Evolutionary conservation across 768 basidiomycete species (phyloP), one percentile per base, ranked within the genome.

Genomic region (Xerocomus spinulosus): DNA sequence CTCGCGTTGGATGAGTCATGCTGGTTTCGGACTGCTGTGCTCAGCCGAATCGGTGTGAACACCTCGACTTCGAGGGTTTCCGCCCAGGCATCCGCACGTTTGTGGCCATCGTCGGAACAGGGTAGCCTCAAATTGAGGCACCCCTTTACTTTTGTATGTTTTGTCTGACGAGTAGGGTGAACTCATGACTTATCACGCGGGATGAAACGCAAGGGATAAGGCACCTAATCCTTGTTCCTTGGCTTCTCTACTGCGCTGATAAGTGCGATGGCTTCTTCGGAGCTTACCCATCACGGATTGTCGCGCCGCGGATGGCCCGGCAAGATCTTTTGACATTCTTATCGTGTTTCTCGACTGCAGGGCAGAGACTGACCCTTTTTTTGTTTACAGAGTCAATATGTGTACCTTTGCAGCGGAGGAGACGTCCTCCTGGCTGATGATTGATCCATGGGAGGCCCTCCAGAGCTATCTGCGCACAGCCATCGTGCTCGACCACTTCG

Each of bases 401-500:
- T 92, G 90, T 70, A 85, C 79, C 43, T 77, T 93, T 29, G 95
- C 91, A 10, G 83, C 92, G 28, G 87, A 93, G 64, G 83, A 94
- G 62, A 92, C 94, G 3, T 85, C 85, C 37, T 79, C 83, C 18
- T 97, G 92, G 92, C 76, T 99, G 37, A 97, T 96, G 93, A 87
- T 97, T 36, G 96, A 99, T 64, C 76, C 92, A 17, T 99, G 94
- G 94, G 96, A 99, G 69, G 92, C 94, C 13, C 86, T 90, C 66
- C 94, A 92, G 68, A 74, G 80, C 39, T 99, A 99, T 73, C 89
- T 92, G 61, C 87, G 93, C 53, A 99, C 96, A 1, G 96, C 96
- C 32, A 82, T 97, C 47, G 96, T 99, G 45, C 79, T 99, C 47
- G 94, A 98, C 67, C 96, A 99, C 64, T 94, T 98, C 64, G 89